These are phyloP conservation scores for Sclerotinia sclerotiorum DNA, from an alignment of 2,329 filamentous ascomycete genomes.

Conservation along the genomic window DNA sequence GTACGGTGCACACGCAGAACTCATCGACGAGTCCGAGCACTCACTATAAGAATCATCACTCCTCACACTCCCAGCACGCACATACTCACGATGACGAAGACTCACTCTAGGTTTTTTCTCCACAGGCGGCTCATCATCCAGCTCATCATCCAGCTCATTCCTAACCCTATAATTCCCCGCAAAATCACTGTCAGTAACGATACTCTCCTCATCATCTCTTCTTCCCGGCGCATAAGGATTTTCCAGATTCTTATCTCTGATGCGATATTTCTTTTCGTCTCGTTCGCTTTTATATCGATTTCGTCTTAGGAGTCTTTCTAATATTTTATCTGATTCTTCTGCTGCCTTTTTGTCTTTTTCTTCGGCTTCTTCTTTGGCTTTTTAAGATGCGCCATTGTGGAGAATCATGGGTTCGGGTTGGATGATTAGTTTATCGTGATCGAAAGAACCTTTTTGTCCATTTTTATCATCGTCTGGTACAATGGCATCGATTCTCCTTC, in stretches of 20 bases:
- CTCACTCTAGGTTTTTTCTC: neutral
- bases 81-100: neutral
- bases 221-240: neutral
- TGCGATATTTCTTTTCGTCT: neutral
- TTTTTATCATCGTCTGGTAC: neutral
- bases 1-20: neutral
- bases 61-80: neutral
- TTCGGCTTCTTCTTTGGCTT: neutral
- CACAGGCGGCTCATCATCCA: neutral
- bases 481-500: too few relatives aligned
- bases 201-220: conserved; percentile 9
- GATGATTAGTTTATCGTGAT: neutral
- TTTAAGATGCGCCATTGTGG: neutral
- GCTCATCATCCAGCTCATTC: neutral
- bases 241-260: neutral
- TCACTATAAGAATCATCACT: neutral
- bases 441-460: neutral
- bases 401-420: neutral
- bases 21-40: neutral
- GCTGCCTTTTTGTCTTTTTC: conserved; percentile 1
- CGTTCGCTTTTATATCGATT: neutral
- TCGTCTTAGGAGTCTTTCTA: neutral
- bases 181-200: conserved; percentile 10
- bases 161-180: neutral
- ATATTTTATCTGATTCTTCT: neutral